Percentiles rank a stretch among this genome's conserved stretches.
phyloP scores from a whole-genome alignment of 2,329 filamentous ascomycete genomes.

The Gaeumannomyces sp. region DNA sequence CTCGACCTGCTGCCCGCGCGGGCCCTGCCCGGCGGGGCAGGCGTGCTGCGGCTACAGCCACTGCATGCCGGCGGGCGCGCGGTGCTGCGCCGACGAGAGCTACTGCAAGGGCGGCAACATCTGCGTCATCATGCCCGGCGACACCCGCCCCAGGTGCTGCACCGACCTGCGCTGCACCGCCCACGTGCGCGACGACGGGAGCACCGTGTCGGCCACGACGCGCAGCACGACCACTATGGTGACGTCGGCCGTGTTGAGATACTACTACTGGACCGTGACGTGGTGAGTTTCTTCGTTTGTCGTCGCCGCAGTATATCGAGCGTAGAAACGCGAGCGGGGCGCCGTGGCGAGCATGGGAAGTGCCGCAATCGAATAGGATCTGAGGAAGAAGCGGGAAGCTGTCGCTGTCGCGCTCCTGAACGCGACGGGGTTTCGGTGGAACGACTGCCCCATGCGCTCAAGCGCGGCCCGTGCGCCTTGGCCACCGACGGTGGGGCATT shows the following conservation, averaged over 20 bases:
- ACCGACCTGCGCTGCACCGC: constrained; percentile 20
- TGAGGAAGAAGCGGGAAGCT: too few species aligned
- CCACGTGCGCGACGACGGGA: constrained; percentile 16
- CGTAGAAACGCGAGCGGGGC: too few species aligned
- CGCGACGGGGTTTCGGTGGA: too few species aligned
- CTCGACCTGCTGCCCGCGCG: constrained; percentile 18
- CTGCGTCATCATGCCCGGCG: constrained; percentile 14
- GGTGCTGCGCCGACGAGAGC: constrained; percentile 19
- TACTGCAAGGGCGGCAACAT: constrained; percentile 19
- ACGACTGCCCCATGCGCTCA: too few species aligned
- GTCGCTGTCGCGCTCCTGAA: too few species aligned
- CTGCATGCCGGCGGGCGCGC: constrained; percentile 17
- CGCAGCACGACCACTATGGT: constrained; percentile 12
- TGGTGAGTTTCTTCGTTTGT: constrained; percentile 11
- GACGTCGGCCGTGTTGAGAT: constrained; percentile 12
- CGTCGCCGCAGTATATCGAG: too few species aligned
- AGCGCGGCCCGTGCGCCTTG: too few species aligned
- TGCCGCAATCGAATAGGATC: too few species aligned
- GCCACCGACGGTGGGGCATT: too few species aligned
- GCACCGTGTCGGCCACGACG: constrained; percentile 16
- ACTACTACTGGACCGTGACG: constrained; percentile 20
- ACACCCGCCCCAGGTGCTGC: constrained; percentile 17
- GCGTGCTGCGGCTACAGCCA: constrained; percentile 18
- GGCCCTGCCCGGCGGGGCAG: constrained; percentile 15
- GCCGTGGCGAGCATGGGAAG: too few species aligned